A percentile compares a stretch with the other conserved stretches of the same genome.
phyloP scores from a whole-genome alignment of 2,329 filamentous ascomycete species.

The Aspergillus fumigatiaffinis region DNA sequence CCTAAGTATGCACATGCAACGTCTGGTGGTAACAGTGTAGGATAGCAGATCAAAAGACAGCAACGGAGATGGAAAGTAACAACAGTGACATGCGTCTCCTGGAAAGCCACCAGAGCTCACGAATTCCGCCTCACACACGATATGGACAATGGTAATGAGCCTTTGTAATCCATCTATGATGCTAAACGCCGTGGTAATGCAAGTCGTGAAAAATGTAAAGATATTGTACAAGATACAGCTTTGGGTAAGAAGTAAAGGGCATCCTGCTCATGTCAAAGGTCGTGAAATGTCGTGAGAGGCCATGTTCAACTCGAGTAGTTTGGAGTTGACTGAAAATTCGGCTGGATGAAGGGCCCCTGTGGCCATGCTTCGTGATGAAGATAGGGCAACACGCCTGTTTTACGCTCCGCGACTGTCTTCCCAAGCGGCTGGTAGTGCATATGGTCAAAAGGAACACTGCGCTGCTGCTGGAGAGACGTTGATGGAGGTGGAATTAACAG shows the following conservation, averaged over 20 bases:
- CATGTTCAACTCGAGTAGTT: slow-evolving; percentile 24
- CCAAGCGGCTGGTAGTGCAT: slow-evolving; percentile 82
- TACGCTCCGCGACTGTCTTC: slow-evolving; percentile 62
- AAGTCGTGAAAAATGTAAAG: slow-evolving; percentile 11
- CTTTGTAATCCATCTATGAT: slow-evolving; percentile 9
- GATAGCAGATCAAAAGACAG: neutral
- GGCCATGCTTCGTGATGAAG: slow-evolving; percentile 43
- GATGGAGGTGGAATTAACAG: slow-evolving; percentile 85
- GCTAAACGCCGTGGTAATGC: slow-evolving; percentile 20
- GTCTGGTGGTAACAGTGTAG: neutral
- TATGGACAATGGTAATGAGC: neutral
- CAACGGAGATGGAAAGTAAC: neutral
- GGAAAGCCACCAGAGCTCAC: neutral
- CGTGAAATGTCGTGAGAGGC: slow-evolving; percentile 24
- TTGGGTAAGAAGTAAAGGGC: slow-evolving; percentile 12
- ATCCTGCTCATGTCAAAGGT: slow-evolving; percentile 23
- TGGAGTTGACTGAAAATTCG: slow-evolving; percentile 27
- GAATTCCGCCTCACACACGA: slow-evolving; percentile 7
- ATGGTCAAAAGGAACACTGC: slow-evolving; percentile 61
- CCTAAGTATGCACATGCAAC: slow-evolving; percentile 1
- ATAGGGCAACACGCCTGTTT: slow-evolving; percentile 64
- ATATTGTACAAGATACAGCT: slow-evolving; percentile 16
- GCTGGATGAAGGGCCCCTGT: slow-evolving; percentile 29
- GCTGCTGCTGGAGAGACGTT: slow-evolving; percentile 70
- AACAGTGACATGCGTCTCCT: slow-evolving; percentile 12